Base-by-base conservation (phyloP, 768 basidiomycete genomes). In the Pleurotus pulmonarius region DNA sequence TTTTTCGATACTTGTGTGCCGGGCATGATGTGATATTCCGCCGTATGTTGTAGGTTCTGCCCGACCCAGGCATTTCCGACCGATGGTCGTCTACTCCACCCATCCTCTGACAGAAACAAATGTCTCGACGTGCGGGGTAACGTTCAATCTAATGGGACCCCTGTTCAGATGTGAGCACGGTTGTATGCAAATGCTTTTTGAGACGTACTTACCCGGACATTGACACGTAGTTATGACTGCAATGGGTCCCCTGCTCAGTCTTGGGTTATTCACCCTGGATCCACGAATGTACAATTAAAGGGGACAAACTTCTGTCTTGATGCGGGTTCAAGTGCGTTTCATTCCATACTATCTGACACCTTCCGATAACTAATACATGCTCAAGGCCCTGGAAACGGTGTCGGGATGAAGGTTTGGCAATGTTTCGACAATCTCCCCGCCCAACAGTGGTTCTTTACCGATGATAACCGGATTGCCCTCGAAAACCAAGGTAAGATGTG, bases 401-500 rank as follows among this genome's bases (percentile, higher is more conserved):
- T 49, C 12, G 49, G 49, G 5, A 49, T 49, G 49, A 49, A 49
- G 29, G 37, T 49, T n/a, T 49, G 34, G 15, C 5, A 49, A 49
- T 49, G 49, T 16, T 49, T 29, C 16, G 49, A 29, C 29, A 49
- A 49, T 16, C 49, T 49, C n/a, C 49, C 49, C 1, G 49, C 49
- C 13, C 49, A 49, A 16, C 49, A 49, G 16, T 49, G 49, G 49
- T 49, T 29, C 16, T 16, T 49, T 4, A 49, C 34, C 1, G 26
- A 3, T n/a, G 49, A 49, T 16, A 13, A 49, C 20, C 49, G 49
- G 5, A 49, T 49, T n/a, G 49, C 49, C 15, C 49, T 49, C 16
- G 25, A 49, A n/a, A 51, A 59, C 2, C 55, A 63, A 54, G 63
- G 66, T 64, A 57, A 38, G 61, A 57, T 13, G 9, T 11, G 6